Evolutionary conservation across 148 eudicot genomes (phyloP), one percentile per base, ranked within the genome.

Genomic region (Vaccinium macrocarpon): DNA sequence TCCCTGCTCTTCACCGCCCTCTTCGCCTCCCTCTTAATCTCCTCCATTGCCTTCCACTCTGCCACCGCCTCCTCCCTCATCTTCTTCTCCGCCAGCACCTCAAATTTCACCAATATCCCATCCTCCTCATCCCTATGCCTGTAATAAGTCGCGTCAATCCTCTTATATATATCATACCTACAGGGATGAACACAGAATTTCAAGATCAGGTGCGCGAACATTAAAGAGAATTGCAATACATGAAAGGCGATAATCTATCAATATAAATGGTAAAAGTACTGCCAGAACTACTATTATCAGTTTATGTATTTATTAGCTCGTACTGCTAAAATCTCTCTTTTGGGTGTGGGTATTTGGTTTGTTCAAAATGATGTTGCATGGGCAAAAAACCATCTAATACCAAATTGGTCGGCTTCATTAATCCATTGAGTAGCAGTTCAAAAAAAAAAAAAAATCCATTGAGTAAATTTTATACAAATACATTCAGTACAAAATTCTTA

Each of bases 71-170:
- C 92, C 0, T 84, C 93, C 84, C 98, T 91, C 98, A 96, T 94
- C 72, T 81, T 90, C 82, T 81, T 79, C 92, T 96, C 98, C 0
- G 95, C 95, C 0, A 93, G 94, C 21, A 90, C 94, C 82, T 96
- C 98, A 83, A 96, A 35, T 82, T 90, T 93, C 82, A 83, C 93
- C 86, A 94, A 82, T 23, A 96, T 90, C 25, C 98, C 98, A 87
- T 96, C 98, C 84, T 96, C 98, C 6, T 95, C 98, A 81, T 96
- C 98, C 72, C 98, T 88, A 61, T 96, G 93, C 16, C 98, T 98
- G 55, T 94, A 96, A 84, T 96, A 96, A 74, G 94, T 94, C 3
- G 98, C 98, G 61, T 94, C 95, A 64, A 96, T 96, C 85, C 98
- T 84, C 85, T 86, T 94, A 79, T 96, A 96, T 32, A 95, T 95